Conservation (phyloP, 2,329 filamentous ascomycete genomes). For the Ramularia collo-cygni region DNA sequence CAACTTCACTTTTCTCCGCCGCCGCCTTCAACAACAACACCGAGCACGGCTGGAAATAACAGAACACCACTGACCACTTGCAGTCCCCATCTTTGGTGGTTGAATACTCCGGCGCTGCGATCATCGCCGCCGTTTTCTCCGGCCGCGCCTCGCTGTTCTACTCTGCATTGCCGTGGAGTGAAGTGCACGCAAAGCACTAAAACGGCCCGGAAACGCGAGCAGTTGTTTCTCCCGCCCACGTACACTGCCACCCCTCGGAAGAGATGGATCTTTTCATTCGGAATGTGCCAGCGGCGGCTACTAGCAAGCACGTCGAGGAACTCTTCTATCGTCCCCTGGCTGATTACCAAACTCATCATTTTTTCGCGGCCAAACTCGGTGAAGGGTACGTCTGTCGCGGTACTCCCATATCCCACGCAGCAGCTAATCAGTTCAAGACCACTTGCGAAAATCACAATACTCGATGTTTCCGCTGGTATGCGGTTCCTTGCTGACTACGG, state of each 20-base stretch:
- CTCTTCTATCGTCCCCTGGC: conserved; percentile 36
- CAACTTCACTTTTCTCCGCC: background rate
- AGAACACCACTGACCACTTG: no score
- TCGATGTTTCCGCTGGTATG: conserved; percentile 33
- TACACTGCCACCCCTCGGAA: no score
- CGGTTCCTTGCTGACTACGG: conserved; percentile 38
- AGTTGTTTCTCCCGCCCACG: no score
- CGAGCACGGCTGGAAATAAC: no score
- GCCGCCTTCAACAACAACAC: background rate
- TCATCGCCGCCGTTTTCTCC: no score
- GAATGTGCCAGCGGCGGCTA: conserved; percentile 37
- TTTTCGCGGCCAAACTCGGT: conserved; percentile 39
- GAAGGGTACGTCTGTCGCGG: conserved; percentile 1
- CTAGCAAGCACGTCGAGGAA: conserved; percentile 35
- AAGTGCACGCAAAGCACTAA: no score
- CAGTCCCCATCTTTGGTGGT: no score
- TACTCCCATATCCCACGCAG: no score
- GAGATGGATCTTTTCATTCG: conserved; percentile 47
- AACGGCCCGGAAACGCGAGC: no score
- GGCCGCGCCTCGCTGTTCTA: no score
- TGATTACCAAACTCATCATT: conserved; percentile 35
- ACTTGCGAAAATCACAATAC: conserved; percentile 43
- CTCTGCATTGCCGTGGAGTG: no score
- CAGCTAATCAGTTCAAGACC: conserved; percentile 20
- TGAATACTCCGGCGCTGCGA: no score